phyloP scores from a whole-genome alignment of 441 rosid genomes.

The Erodium texanum region DNA sequence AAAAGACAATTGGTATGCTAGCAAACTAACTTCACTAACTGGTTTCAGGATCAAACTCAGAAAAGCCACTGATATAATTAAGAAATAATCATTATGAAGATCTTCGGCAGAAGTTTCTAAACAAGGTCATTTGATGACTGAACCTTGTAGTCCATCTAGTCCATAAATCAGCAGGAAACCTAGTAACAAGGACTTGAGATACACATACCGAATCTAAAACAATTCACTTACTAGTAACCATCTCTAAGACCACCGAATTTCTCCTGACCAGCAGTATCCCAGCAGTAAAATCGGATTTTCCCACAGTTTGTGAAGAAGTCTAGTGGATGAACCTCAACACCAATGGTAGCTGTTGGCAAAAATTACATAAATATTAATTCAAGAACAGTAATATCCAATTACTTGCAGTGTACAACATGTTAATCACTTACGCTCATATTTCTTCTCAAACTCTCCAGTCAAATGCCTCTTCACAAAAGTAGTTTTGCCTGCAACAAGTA shows the following conservation, averaged over 20 bases:
- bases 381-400: too few relatives aligned
- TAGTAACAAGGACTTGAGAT: not conserved
- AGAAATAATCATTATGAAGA: too few relatives aligned
- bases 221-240: slow-evolving; percentile 56
- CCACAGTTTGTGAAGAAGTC: slow-evolving; percentile 66
- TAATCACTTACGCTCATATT: slow-evolving; percentile 49
- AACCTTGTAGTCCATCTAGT: too few relatives aligned
- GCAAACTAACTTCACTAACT: too few relatives aligned
- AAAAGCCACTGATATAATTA: too few relatives aligned
- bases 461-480: slow-evolving; percentile 60
- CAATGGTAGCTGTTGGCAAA: slow-evolving; percentile 45
- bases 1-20: too few relatives aligned
- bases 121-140: too few relatives aligned
- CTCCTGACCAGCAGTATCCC: slow-evolving; percentile 69
- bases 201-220: not conserved
- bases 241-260: slow-evolving; percentile 58
- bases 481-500: slow-evolving; percentile 37
- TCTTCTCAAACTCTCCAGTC: slow-evolving; percentile 73
- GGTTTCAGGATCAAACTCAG: too few relatives aligned
- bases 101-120: too few relatives aligned
- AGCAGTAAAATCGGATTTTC: slow-evolving; percentile 54
- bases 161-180: not conserved
- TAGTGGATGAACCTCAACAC: slow-evolving; percentile 69
- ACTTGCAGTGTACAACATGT: too few relatives aligned
- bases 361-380: not conserved